Evolutionary conservation across 768 basidiomycete species (phyloP).

Genomic region (Boletus pseudopeckii): DNA sequence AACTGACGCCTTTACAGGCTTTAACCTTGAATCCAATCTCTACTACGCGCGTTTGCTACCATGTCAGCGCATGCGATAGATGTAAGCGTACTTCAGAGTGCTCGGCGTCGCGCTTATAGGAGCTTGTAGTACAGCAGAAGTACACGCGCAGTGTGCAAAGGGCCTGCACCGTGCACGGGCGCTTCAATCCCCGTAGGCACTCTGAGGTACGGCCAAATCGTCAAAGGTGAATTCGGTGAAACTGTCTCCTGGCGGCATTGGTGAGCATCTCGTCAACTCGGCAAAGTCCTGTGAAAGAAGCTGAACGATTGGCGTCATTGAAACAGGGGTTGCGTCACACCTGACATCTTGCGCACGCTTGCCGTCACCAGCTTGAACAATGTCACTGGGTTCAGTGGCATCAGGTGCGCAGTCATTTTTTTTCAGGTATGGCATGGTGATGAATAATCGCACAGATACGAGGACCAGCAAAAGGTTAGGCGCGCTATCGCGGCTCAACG

Average conservation of each 20-base stretch:
- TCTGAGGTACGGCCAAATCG: conserved; percentile 62
- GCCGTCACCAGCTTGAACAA: conserved; percentile 40
- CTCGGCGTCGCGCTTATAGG: conserved; percentile 4
- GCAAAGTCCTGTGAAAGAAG: conserved; percentile 13
- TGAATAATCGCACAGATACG: conserved; percentile 34
- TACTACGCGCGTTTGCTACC: not conserved
- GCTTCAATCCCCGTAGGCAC: conserved; percentile 50
- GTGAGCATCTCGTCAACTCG: conserved; percentile 36
- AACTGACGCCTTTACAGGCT: not conserved
- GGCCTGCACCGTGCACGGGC: conserved; percentile 56
- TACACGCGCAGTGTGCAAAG: conserved; percentile 65
- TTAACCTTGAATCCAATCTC: not conserved
- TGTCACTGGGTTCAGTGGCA: conserved; percentile 48
- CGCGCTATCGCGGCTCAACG: conserved; percentile 51
- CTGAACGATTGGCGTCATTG: conserved; percentile 8
- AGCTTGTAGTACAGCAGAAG: conserved; percentile 67
- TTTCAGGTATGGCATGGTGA: not conserved
- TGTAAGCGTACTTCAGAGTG: conserved; percentile 13
- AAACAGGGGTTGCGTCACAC: conserved; percentile 69
- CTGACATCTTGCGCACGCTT: conserved; percentile 49
- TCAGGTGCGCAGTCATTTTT: conserved; percentile 41
- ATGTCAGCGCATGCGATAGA: conserved; percentile 32
- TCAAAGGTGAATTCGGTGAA: conserved; percentile 48
- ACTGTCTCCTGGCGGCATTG: conserved; percentile 76
- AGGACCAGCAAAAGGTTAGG: conserved; percentile 63